These are phyloP conservation scores for Emmonsiellopsis sp. DNA, from an alignment of 2,329 filamentous ascomycete genomes.

Conservation along the genomic window DNA sequence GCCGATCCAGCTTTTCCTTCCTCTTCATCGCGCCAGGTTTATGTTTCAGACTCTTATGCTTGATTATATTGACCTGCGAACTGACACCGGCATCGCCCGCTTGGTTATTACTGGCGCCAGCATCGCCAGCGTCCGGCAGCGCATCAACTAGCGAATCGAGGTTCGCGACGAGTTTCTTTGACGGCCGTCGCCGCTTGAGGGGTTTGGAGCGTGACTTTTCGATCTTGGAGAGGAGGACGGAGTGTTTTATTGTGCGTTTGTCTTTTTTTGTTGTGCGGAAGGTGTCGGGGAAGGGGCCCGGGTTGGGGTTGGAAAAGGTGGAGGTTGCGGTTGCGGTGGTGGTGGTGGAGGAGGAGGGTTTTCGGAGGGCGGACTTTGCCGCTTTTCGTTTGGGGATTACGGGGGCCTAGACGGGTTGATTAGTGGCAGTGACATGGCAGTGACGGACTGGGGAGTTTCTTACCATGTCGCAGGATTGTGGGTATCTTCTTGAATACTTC, in stretches of 20 bases:
- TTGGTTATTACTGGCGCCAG: slow-evolving; percentile 30
- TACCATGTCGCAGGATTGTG: slow-evolving; percentile 4
- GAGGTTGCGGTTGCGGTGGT: no score
- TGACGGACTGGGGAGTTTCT: background rate
- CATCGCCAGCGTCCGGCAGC: slow-evolving; percentile 53
- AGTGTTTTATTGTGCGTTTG: slow-evolving; percentile 74
- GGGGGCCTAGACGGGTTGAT: slow-evolving; percentile 16
- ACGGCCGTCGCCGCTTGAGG: slow-evolving; percentile 57
- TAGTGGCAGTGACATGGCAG: slow-evolving; percentile 3
- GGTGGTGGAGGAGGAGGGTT: slow-evolving; percentile 13
- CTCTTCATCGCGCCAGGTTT: slow-evolving; percentile 71
- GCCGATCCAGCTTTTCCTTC: slow-evolving; percentile 68
- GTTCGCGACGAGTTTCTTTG: slow-evolving; percentile 68
- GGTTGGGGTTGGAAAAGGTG: slow-evolving; percentile 2
- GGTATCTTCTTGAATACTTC: no score
- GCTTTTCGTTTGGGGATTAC: slow-evolving; percentile 14
- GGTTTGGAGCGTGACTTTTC: slow-evolving; percentile 49
- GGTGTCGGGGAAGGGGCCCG: slow-evolving; percentile 20
- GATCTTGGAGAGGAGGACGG: slow-evolving; percentile 67
- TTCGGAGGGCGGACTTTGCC: slow-evolving; percentile 11
- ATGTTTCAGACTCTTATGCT: slow-evolving; percentile 64
- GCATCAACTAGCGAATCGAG: slow-evolving; percentile 71
- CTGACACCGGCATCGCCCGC: slow-evolving; percentile 23
- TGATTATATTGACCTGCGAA: slow-evolving; percentile 56
- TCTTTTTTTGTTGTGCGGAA: slow-evolving; percentile 71